phyloP scores from a whole-genome alignment of 2,329 filamentous ascomycete species.

The Neofusicoccum sp. region DNA sequence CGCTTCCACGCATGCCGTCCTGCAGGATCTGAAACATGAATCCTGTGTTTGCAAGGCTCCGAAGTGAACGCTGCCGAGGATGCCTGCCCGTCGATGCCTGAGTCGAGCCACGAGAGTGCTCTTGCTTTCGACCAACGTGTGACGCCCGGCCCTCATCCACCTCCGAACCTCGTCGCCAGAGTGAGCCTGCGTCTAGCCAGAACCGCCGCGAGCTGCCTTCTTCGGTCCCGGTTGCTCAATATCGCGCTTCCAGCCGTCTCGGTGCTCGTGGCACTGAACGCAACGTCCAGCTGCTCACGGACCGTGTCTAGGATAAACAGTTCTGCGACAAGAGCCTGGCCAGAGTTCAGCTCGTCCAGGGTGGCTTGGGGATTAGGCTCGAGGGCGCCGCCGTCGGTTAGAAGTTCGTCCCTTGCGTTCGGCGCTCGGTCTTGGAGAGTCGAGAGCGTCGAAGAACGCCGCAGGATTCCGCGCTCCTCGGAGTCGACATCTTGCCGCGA shows the following conservation, averaged over 20 bases:
- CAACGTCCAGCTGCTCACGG: slow-evolving; percentile 35
- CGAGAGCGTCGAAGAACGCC: slow-evolving; percentile 26
- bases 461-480: slow-evolving; percentile 58
- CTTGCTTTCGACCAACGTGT: background rate
- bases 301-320: slow-evolving; percentile 43
- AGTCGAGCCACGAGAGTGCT: background rate
- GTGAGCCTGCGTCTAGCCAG: slow-evolving; percentile 1
- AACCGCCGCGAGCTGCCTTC: slow-evolving; percentile 3
- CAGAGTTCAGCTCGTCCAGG: slow-evolving; percentile 47
- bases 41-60: background rate
- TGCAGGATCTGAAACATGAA: background rate
- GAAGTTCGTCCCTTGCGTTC: slow-evolving; percentile 3
- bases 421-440: background rate
- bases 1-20: background rate
- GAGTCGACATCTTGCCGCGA: slow-evolving; percentile 54
- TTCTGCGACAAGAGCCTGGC: slow-evolving; percentile 47
- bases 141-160: slow-evolving; percentile 1
- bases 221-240: background rate
- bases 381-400: slow-evolving; percentile 17
- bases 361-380: slow-evolving; percentile 28
- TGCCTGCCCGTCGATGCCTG: background rate
- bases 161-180: slow-evolving; percentile 12
- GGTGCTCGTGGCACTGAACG: background rate
- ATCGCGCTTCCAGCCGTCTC: background rate
- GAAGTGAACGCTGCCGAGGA: too few relatives aligned